Percentiles rank a stretch among this genome's conserved stretches.
Conservation (phyloP, 257 asterid species). For the Perilla frutescens region DNA sequence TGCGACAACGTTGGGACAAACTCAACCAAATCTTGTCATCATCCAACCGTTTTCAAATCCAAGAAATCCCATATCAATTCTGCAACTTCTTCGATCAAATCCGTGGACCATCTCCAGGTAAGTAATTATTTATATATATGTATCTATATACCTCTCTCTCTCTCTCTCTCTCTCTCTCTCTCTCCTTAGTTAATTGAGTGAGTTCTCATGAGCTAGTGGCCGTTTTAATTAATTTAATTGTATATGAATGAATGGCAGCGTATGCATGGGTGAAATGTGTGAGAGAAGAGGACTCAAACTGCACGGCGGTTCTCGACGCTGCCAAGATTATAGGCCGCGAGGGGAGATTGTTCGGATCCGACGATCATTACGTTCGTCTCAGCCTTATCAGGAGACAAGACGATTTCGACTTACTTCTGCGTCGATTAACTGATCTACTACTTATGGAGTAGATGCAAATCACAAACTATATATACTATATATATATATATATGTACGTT, state of each 20-base stretch:
- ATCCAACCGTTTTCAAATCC: conserved; percentile 57
- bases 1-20: conserved; percentile 67
- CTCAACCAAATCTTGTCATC: conserved; percentile 45
- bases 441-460: conserved; percentile 23
- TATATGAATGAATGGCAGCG: conserved; percentile 35
- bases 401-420: conserved; percentile 39
- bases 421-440: conserved; percentile 32
- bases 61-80: conserved; percentile 53
- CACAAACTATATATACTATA: not conserved
- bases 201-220: too few relatives aligned
- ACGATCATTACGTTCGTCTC: conserved; percentile 51
- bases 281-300: conserved; percentile 48
- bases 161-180: too few relatives aligned
- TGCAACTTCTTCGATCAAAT: conserved; percentile 58
- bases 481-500: too few relatives aligned
- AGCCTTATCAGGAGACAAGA: conserved; percentile 48
- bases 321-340: conserved; percentile 46
- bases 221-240: conserved; percentile 15
- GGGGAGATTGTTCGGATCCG: conserved; percentile 34
- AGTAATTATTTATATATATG: too few relatives aligned
- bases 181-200: too few relatives aligned
- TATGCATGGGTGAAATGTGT: conserved; percentile 63
- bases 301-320: conserved; percentile 35
- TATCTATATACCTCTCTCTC: too few relatives aligned
- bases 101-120: conserved; percentile 87